Base-by-base conservation (phyloP, 305 asterid genomes). In the Rubia peregrina region DNA sequence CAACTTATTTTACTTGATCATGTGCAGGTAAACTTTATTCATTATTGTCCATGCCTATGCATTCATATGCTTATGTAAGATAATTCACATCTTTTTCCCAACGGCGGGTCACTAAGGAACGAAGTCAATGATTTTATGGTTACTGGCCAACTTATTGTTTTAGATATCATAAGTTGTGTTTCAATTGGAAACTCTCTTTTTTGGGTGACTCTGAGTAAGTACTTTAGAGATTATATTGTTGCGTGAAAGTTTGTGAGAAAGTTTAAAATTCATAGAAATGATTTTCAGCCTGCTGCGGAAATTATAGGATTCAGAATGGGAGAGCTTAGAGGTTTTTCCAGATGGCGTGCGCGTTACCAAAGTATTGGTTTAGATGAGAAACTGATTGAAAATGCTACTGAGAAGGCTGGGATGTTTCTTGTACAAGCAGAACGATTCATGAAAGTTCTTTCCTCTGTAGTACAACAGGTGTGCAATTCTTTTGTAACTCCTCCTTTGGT, bases 281-380 rank as follows among this genome's bases (percentile, higher is more conserved):
- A 61, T 83, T 83, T 76, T 82, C 94, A 93, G 98, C 98, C 98
- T 79, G 97, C 98, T 80, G 95, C 95, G 76, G 98, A 94, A 87
- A 94, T 89, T 66, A 84, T 94, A 77, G 96, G 85, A 63, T 94
- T 94, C 74, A 85, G 96, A 80, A 76, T 94, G 84, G 98, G 98
- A 84, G 98, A 90, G 78, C 85, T 94, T 43, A 85, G 94, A 82
- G 97, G 96, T 67, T 95, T 91, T 81, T 91, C 97, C 77, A 94
- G 80, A 82, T 94, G 98, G 98, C 96, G 95, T 70, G 88, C 97
- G 77, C 95, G 97, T 61, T 94, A 65, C 86, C 80, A 59, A 57
- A 87, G 85, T 72, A 87, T 94, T 79, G 98, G 98, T 60, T 84
- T 94, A 82, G 95, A 89, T 71, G 98, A 91, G 83, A 82, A 81